Percentiles rank a stretch among this genome's conserved stretches.
These are phyloP conservation scores for Fusarium albosuccineum DNA, from an alignment of 2,329 filamentous ascomycete genomes.

Conservation along the genomic window DNA sequence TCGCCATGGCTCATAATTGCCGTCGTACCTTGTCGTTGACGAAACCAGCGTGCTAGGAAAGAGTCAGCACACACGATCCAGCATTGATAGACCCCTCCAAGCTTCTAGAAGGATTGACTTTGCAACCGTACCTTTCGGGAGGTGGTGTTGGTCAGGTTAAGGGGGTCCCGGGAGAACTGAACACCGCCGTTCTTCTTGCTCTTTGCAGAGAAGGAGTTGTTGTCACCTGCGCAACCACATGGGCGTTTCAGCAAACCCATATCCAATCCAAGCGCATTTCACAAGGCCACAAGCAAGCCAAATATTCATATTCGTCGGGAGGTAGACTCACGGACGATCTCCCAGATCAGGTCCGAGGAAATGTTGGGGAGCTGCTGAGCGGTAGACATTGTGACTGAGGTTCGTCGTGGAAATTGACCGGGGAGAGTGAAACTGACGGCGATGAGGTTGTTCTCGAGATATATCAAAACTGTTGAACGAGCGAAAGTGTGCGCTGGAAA, in stretches of 20 bases:
- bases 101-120: conserved; percentile 3
- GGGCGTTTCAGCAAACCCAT: conserved; percentile 41
- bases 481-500: too few relatives aligned
- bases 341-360: conserved; percentile 93
- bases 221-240: conserved; percentile 71
- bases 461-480: conserved; percentile 10
- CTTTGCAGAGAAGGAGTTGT: conserved; percentile 95
- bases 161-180: conserved; percentile 92
- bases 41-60: conserved; percentile 84
- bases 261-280: conserved; percentile 29
- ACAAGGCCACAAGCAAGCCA: conserved; percentile 12
- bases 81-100: conserved; percentile 3
- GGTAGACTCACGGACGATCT: conserved; percentile 89
- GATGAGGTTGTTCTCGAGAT: conserved; percentile 50
- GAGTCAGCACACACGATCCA: conserved; percentile 51
- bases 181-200: conserved; percentile 82
- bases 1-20: conserved; percentile 29
- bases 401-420: conserved; percentile 48
- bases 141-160: conserved; percentile 94
- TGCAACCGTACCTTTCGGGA: conserved; percentile 80
- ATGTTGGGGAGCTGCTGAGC: conserved; percentile 75
- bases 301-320: conserved; percentile 6
- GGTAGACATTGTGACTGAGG: conserved; percentile 65
- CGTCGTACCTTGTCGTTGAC: conserved; percentile 87
- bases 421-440: conserved; percentile 45